Base-by-base conservation (phyloP, 306 rosid species). In the Neltuma alba region DNA sequence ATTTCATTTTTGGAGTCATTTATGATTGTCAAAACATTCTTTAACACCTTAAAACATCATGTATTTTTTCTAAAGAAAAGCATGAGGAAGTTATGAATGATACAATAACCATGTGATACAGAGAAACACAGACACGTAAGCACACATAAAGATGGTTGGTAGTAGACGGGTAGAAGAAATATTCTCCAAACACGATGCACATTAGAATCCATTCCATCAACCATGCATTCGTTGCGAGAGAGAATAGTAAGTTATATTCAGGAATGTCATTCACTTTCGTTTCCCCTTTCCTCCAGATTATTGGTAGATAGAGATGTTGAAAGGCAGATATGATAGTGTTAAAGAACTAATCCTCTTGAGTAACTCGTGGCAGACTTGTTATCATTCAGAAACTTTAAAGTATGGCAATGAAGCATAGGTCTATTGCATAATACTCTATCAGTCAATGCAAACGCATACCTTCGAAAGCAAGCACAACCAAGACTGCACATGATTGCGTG, bases 401-500 rank as follows among this genome's bases (percentile, higher is more conserved):
- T 18, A 57, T 18, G 27, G 2, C 3, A 47, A 36, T 27, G 55
- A 3, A 58, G 16, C 18, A 50, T 45, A 61, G 40, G 57, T 30
- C 62, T 60, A 75, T 33, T 44, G 9, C 74, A 30, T 65, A 74
- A 79, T 6, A 45, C 44, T 34, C 76, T 41, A 45, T 74, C 47
- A 31, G 30, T 23, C 27, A 80, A 50, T 87, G 36, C 58, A 44
- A 62, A 83, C 28, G 61, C 62, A n/a, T 88, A 94, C 99, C 97
- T 79, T 86, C 28, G 99, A 86, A 55, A 96, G 97, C 87, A 90
- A 77, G 88, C 99, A 96, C 65, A 96, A 79, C 83, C 93, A 58
- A 0, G 99, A 96, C 66, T 96, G 99, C 21, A 93, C 96, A 82
- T 96, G 99, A 86, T 96, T 96, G 44, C 99, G 98, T 34, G 93